These are phyloP conservation scores for Colletotrichum liriopes DNA, from an alignment of 2,329 filamentous ascomycete genomes.

Conservation along the genomic window DNA sequence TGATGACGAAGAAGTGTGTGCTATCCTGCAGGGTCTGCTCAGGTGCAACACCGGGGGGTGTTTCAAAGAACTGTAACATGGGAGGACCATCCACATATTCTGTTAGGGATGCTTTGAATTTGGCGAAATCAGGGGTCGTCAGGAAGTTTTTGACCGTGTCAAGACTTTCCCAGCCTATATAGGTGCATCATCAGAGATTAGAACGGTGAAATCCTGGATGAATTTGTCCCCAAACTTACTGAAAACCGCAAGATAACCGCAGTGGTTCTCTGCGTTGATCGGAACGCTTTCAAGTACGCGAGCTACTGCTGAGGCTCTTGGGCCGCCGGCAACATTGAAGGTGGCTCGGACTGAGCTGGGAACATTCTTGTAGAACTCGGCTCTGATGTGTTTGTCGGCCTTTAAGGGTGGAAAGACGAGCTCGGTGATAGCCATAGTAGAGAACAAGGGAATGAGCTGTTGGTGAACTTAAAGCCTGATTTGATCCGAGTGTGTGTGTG, in stretches of 20 bases:
- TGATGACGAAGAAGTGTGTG: constrained; percentile 30
- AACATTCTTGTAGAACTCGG: background rate
- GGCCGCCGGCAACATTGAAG: constrained; percentile 4
- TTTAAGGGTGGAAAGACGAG: constrained; percentile 13
- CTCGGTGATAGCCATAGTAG: constrained; percentile 22
- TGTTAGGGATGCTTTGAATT: background rate
- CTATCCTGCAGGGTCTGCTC: constrained; percentile 8
- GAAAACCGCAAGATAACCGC: constrained; percentile 15
- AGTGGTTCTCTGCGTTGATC: constrained; percentile 5
- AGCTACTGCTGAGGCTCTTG: background rate
- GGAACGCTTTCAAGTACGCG: constrained; percentile 22
- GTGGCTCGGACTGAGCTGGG: background rate
- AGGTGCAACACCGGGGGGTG: background rate
- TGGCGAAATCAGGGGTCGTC: background rate
- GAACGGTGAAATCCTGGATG: background rate
- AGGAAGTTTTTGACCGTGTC: constrained; percentile 6
- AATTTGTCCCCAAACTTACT: background rate
- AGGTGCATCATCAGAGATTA: no score
- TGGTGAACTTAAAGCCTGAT: no score
- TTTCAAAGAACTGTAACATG: constrained; percentile 17
- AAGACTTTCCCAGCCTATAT: constrained; percentile 19
- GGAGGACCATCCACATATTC: background rate
- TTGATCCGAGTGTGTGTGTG: background rate
- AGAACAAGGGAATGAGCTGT: no score
- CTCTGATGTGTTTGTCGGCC: background rate